Evolutionary conservation across 805 yeast genomes (phyloP), one percentile per base, ranked within the genome.

Genomic region (Ogataea paraovalis): DNA sequence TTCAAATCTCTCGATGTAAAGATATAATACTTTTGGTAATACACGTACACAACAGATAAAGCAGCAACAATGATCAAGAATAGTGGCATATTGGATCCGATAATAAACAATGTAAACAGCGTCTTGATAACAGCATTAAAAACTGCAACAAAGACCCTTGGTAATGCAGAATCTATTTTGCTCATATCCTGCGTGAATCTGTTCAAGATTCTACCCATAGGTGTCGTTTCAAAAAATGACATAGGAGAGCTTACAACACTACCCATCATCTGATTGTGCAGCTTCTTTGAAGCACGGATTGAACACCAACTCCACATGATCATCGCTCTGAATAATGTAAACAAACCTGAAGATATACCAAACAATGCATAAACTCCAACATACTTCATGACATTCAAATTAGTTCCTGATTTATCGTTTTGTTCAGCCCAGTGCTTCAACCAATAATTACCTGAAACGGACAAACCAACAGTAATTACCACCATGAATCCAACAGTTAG

Each of bases 1-100:
- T 86, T 87, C 57, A 89, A 70, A 61, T 89, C 96, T 57, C 96
- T 76, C 8, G 90, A 78, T 1, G 88, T 75, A 3, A 80, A 72
- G 51, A 83, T 75, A 63, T 85, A 90, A 64, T 74, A 84, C 42
- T 71, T 69, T 64, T 88, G 96, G 61, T 83, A 86, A 63, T 84
- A 82, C 41, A 77, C 62, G 65, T 88, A 89, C 43, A 87, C 62
- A 28, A 76, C 63, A 2, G 77, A 68, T 48, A 88, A 66, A 2
- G 70, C 48, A 1, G 67, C 64, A 34, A 81, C 72, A 13, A 82
- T 66, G 4, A 75, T 44, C 46, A 79, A 55, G 57, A 81, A 80
- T 22, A 69, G 55, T 6, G 89, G 89, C 71, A 83, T 69, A 13
- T 72, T 75, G 33, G 66, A 58, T 2, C 79, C 76, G 47, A 83